A percentile compares a stretch with the other conserved stretches of the same genome.
Evolutionary conservation across 2,329 filamentous ascomycete species (phyloP).

Genomic region (Aspergillus piperis): DNA sequence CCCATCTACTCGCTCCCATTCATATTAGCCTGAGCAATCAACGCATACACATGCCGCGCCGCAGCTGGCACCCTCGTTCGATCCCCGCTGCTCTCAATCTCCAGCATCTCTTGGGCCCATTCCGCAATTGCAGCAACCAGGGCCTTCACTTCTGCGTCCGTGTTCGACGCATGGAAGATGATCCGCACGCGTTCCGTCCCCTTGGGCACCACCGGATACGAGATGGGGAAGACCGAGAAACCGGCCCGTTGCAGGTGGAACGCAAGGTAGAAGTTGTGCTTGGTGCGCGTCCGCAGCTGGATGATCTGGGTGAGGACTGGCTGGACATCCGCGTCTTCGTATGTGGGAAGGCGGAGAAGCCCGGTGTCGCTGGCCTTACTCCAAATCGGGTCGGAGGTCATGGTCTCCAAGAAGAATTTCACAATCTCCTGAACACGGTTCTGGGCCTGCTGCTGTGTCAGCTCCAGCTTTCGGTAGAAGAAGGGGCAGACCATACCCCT

Average conservation of each 20-base stretch:
- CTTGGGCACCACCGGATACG: constrained; percentile 57
- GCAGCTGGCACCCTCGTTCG: background rate
- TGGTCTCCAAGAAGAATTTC: constrained; percentile 10
- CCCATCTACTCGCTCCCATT: background rate
- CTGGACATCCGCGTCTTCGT: constrained; percentile 20
- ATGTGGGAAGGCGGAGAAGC: constrained; percentile 11
- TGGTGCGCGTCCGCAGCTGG: constrained; percentile 44
- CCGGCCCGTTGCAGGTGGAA: constrained; percentile 34
- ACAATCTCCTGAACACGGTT: constrained; percentile 21
- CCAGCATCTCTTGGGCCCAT: background rate
- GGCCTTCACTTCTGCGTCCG: constrained; percentile 17
- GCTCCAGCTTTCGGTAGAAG: background rate
- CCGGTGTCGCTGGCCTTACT: constrained; percentile 10
- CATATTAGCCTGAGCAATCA: background rate
- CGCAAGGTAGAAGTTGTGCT: constrained; percentile 26
- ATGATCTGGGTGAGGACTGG: constrained; percentile 44
- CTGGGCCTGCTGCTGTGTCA: constrained; percentile 5
- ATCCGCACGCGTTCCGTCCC: constrained; percentile 61
- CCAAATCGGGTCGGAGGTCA: constrained; percentile 11
- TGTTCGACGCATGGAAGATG: constrained; percentile 64
- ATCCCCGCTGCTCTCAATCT: background rate
- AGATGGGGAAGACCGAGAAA: constrained; percentile 56
- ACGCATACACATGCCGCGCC: background rate
- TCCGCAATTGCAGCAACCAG: background rate
- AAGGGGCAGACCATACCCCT: constrained; percentile 19